A percentile compares a stretch with the other conserved stretches of the same genome.
These are phyloP conservation scores for Neonectria punicea DNA, from an alignment of 2,329 filamentous ascomycete species.

Conservation along the genomic window DNA sequence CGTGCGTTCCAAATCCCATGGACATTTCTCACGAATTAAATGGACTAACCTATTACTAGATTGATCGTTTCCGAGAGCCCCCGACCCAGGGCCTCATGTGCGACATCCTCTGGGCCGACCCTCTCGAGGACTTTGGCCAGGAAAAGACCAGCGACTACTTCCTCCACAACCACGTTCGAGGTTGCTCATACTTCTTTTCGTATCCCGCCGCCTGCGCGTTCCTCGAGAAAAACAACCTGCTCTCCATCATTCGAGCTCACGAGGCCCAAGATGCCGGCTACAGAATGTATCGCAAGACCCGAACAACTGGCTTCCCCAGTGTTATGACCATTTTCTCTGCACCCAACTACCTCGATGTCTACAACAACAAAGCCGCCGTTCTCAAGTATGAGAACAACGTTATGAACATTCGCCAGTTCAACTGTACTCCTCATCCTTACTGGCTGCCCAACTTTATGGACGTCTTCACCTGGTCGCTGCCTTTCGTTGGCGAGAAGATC, in stretches of 20 bases:
- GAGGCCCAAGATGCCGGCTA: slow-evolving; percentile 99
- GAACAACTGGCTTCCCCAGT: slow-evolving; percentile 97
- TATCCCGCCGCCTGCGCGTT: slow-evolving; percentile 97
- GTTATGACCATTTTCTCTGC: slow-evolving; percentile 99
- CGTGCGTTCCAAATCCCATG: slow-evolving; percentile 61
- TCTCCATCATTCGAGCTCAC: slow-evolving; percentile 97
- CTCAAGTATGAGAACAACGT: slow-evolving; percentile 99
- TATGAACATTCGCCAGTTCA: slow-evolving; percentile 99
- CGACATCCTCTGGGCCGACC: slow-evolving; percentile 98
- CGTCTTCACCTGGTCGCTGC: slow-evolving; percentile 99
- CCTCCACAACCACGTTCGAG: slow-evolving; percentile 96
- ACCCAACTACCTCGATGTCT: slow-evolving; percentile 98
- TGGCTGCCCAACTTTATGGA: slow-evolving; percentile 99
- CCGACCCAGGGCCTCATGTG: slow-evolving; percentile 99
- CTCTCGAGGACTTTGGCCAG: slow-evolving; percentile 97
- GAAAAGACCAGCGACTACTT: slow-evolving; percentile 99
- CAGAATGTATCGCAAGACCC: slow-evolving; percentile 98
- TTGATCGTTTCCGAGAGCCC: slow-evolving; percentile 97
- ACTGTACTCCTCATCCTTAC: slow-evolving; percentile 98
- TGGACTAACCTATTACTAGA: slow-evolving; percentile 60
- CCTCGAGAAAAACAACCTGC: slow-evolving; percentile 97
- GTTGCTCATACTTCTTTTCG: slow-evolving; percentile 99
- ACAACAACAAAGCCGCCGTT: slow-evolving; percentile 99
- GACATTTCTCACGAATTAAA: neutral
- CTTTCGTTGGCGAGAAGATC: slow-evolving; percentile 98